Evolutionary conservation across 352 stramenopile genomes (phyloP), one percentile per base, ranked within the genome.

Genomic region (Globisporangium takayamanum): DNA sequence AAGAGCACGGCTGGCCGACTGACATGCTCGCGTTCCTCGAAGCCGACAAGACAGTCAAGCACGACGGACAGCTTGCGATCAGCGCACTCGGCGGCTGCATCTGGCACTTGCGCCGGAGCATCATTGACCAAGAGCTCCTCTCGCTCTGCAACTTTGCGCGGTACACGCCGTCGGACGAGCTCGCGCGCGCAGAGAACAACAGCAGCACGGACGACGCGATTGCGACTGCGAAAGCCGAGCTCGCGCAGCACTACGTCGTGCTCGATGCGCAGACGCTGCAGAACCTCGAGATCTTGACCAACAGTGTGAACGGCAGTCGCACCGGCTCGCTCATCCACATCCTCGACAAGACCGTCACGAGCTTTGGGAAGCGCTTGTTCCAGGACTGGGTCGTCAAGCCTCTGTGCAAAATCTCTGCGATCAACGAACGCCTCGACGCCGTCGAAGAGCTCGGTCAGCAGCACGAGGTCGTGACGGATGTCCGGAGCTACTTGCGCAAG

Each of bases 341-440:
- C 45, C 79, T 97, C 62, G 84, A 95, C 65, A 92, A 94, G 62
- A 94, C 84, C 0, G 72, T 92, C 50, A 99, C 94, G 33, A 87
- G 92, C 42, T 98, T 99, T 71, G 98, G 98, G 46, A 83, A 87
- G 54, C 88, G 97, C 1, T 78, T 98, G 65, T 95, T 99, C 52
- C 80, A 94, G 52, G 92, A 97, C 28, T 99, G 97, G 97, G 78
- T 99, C 30, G 78, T 98, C 4, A 91, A 98, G 53, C 98, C 98
- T 2, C 77, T 99, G 36, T 98, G 97, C 66, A 83, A 88, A 30
- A 89, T 96, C 48, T 66, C 67, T 7, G 94, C 98, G 42, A 99
- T 99, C 74, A 91, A 98, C 63, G 82, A 92, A 50, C 91, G 97
- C 5, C 80, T 98, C 20, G 92, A 99, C 78, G 96, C 96, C 7